Conservation (phyloP, 306 rosid genomes). For the Glycyrrhiza uralensis region DNA sequence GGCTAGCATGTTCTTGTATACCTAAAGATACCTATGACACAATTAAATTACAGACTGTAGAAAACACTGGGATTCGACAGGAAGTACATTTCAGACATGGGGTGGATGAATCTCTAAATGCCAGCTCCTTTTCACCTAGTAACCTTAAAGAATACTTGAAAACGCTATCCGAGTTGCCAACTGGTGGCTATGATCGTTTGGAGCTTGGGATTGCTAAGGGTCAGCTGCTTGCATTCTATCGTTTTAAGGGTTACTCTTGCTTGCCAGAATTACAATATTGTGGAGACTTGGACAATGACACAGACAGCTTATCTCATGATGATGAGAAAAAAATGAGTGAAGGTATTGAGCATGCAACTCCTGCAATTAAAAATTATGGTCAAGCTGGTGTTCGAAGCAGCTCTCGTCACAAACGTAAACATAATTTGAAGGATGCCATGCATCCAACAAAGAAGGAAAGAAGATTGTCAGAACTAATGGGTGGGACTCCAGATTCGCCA, state of each 20-base stretch:
- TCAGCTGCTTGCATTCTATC: constrained; percentile 70
- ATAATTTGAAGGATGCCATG: constrained; percentile 54
- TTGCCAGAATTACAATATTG: constrained; percentile 73
- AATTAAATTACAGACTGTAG: constrained; percentile 61
- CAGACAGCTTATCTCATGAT: constrained; percentile 27
- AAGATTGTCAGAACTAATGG: constrained; percentile 75
- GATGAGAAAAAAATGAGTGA: constrained; percentile 32
- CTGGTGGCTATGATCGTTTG: constrained; percentile 51
- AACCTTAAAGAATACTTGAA: constrained; percentile 53
- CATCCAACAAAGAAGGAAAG: constrained; percentile 62
- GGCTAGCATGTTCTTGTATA: constrained; percentile 74
- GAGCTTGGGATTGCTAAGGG: constrained; percentile 81
- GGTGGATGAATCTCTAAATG: constrained; percentile 55
- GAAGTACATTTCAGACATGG: constrained; percentile 47
- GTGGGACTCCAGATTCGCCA: constrained; percentile 40
- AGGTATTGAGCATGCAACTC: constrained; percentile 39
- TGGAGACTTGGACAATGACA: constrained; percentile 59
- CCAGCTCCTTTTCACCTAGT: constrained; percentile 52
- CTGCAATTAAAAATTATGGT: constrained; percentile 37
- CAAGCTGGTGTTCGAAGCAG: constrained; percentile 35
- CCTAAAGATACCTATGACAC: constrained; percentile 54
- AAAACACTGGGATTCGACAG: constrained; percentile 71
- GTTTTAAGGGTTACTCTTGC: constrained; percentile 64
- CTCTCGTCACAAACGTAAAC: constrained; percentile 68
- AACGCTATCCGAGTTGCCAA: constrained; percentile 60